phyloP scores from a whole-genome alignment of 2,329 filamentous ascomycete species.

The Bipolaris gigantea region DNA sequence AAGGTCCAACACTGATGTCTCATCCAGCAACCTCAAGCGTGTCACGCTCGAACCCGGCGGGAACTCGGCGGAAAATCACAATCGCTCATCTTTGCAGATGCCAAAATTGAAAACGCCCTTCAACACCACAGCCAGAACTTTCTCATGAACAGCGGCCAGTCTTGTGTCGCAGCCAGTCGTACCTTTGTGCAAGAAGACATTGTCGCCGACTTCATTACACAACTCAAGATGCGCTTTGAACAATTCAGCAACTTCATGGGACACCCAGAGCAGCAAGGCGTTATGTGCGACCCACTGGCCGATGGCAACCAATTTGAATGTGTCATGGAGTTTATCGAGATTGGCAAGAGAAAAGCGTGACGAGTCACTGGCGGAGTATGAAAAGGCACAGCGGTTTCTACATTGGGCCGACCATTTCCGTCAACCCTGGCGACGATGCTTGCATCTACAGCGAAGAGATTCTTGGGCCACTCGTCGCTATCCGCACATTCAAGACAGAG shows the following conservation, averaged over 20 bases:
- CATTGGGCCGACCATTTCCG: constrained; percentile 38
- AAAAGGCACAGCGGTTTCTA: constrained; percentile 34
- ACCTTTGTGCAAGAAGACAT: constrained; percentile 45
- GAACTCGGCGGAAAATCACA: constrained; percentile 53
- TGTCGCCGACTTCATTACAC: constrained; percentile 31
- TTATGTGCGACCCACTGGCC: constrained; percentile 31
- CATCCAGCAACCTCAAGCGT: constrained; percentile 48
- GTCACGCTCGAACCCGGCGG: constrained; percentile 53
- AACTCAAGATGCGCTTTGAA: constrained; percentile 33
- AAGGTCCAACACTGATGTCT: constrained; percentile 25
- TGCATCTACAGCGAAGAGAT: constrained; percentile 38
- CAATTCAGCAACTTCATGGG: constrained; percentile 19
- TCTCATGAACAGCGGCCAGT: constrained; percentile 58
- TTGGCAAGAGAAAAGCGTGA: constrained; percentile 32
- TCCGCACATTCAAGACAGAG: constrained; percentile 40
- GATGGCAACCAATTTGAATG: constrained; percentile 35
- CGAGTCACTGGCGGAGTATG: constrained; percentile 31
- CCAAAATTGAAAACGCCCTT: constrained; percentile 51
- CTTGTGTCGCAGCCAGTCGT: constrained; percentile 60
- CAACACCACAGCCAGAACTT: constrained; percentile 39
- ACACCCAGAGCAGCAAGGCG: constrained; percentile 20
- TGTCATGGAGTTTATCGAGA: constrained; percentile 26
- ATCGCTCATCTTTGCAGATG: constrained; percentile 51
- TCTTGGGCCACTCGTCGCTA: constrained; percentile 36
- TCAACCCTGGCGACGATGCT: constrained; percentile 30